Percentiles rank a stretch among this genome's conserved stretches.
phyloP scores from a whole-genome alignment of 371 early-diverging fungal species.

The Mortierella sp. region DNA sequence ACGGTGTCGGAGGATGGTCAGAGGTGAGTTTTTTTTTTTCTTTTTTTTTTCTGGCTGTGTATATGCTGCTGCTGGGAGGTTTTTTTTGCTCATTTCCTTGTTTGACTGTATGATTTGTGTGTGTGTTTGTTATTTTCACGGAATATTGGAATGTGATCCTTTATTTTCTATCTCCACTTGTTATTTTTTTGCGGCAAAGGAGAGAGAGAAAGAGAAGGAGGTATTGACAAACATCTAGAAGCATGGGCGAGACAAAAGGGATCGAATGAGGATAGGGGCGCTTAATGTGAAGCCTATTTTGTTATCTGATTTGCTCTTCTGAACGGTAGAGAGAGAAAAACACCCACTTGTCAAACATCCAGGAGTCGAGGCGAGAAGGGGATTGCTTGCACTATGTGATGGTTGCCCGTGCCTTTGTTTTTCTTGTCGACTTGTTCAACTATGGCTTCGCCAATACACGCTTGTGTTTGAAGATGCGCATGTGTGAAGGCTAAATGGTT shows the following conservation, averaged over 20 bases:
- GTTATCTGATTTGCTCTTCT: not conserved
- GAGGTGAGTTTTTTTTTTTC: slow-evolving; percentile 50
- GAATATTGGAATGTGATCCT: not conserved
- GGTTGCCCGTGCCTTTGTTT: not conserved
- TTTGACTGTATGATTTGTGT: not conserved
- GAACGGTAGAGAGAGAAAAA: too few species aligned
- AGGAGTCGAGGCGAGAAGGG: too few species aligned
- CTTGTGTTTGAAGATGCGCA: not conserved
- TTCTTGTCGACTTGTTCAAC: not conserved
- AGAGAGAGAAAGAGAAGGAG: not conserved
- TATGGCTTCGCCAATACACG: not conserved
- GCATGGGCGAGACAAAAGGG: not conserved
- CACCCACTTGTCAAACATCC: not conserved
- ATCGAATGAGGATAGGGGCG: not conserved
- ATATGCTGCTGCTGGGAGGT: not conserved
- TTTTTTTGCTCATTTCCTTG: slow-evolving; percentile 2
- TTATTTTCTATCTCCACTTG: not conserved
- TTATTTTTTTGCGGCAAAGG: not conserved
- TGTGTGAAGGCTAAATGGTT: slow-evolving; percentile 4
- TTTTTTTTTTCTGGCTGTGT: not conserved
- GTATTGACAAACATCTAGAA: not conserved
- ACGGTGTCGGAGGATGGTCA: slow-evolving; percentile 82
- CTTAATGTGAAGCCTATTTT: not conserved
- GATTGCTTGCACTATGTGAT: not conserved
- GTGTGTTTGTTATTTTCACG: not conserved